Evolutionary conservation across 2,329 filamentous ascomycete genomes (phyloP), one percentile per base, ranked within the genome.

Genomic region (Epichloe glyceriae): DNA sequence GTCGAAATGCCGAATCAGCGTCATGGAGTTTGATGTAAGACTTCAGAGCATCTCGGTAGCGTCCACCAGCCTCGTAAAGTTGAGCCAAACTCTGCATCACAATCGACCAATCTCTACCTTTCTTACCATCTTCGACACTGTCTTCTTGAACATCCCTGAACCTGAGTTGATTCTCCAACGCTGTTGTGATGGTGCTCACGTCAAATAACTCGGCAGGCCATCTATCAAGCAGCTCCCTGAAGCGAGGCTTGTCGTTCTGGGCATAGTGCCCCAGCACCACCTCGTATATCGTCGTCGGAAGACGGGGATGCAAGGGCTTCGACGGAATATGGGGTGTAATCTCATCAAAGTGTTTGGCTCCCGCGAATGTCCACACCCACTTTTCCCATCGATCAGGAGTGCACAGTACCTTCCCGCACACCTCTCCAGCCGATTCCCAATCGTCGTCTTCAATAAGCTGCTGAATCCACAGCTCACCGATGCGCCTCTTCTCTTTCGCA

Each of bases 11-110:
- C 10, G 86, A 84, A 62, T 97, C 89, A 0, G 89, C 90, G 67
- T 98, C 88, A 62, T 96, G 89, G 3, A 97, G 77, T 55, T 80
- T 83, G 62, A 98, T 94, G 63, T 94, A 95, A 66, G 85, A 93
- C 61, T 80, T 83, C 43, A 98, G 71, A 1, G 94, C 91, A 62
- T 97, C 89, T 50, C 86, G 78, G 56, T 87, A 83, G 51, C 86
- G 82, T 0, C 88, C 87, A 57, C 83, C 85, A 8, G 86, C 86
- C 51, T 96, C 80, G 62, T 91, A 88, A 15, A 98, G 73, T 61
- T 83, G 88, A 0, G 88, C 91, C 37, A 98, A 73, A 53, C 86
- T 82, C 61, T 90, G 88, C 70, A 89, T 82, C n/a, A 98, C 77
- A 53, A 94, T 86, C 22, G 81, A 80, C 91, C 91, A 97, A 61